Conservation (phyloP, 2,329 filamentous ascomycete genomes). For the Trichoderma endophyticum region DNA sequence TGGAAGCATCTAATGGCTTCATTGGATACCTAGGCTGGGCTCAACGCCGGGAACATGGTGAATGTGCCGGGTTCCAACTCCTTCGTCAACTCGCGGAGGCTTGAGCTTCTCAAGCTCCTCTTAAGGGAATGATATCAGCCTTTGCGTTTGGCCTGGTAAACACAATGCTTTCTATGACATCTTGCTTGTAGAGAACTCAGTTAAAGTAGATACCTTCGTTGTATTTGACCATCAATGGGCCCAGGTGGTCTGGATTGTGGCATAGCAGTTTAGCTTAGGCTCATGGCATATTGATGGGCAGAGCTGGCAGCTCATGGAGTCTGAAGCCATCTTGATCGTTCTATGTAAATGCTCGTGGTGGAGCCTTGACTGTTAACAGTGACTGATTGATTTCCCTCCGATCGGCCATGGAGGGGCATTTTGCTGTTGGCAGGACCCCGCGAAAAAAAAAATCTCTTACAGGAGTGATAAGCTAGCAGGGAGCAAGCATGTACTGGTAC, state of each 20-base stretch:
- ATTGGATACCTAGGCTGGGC: constrained; percentile 69
- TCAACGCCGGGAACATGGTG: constrained; percentile 48
- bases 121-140: constrained; percentile 65
- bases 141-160: constrained; percentile 79
- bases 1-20: constrained; percentile 62
- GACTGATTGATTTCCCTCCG: background rate
- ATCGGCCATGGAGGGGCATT: constrained; percentile 9
- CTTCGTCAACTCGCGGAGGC: constrained; percentile 55
- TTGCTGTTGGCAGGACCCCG: constrained; percentile 1
- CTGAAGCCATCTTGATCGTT: constrained; percentile 26
- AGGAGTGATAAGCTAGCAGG: background rate
- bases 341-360: background rate
- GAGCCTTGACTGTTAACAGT: background rate
- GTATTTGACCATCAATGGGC: constrained; percentile 83
- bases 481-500: background rate
- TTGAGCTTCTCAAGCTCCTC: constrained; percentile 65
- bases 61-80: constrained; percentile 54
- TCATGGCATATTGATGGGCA: background rate
- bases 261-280: constrained; percentile 13
- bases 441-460: background rate
- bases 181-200: constrained; percentile 71
- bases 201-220: constrained; percentile 76
- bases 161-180: constrained; percentile 76
- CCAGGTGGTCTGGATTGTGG: constrained; percentile 61
- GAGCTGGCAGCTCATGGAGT: constrained; percentile 7